Base-by-base conservation (phyloP, 495 filamentous ascomycete species). In the Viridothelium virens region DNA sequence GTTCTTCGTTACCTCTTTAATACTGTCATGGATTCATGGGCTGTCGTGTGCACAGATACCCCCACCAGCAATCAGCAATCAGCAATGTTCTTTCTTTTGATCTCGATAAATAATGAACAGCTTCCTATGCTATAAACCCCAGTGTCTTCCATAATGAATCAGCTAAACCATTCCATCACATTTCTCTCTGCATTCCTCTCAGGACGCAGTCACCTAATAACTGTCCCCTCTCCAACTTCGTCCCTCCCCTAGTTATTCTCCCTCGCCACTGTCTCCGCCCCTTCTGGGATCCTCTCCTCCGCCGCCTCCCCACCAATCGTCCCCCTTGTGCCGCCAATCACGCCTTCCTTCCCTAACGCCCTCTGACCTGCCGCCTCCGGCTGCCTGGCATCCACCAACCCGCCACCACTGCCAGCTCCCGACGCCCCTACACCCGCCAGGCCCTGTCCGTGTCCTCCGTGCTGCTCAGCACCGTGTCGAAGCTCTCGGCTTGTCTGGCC, bases 401-500 rank as follows among this genome's bases (percentile, higher is more conserved):
- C 64, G 10, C 34, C 39, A 12, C 38, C 47, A 18, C 63, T 38
- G 12, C 46, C 65, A 4, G 36, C 59, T 11, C 34, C 38, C 2
- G 37, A 48, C 14, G 80, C 78, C 0, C 83, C 84, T 0, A 84
- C 74, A 1, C 85, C 84, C 50, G 81, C 84, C 3, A 87, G 78
- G 61, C 12, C 75, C 69, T 63, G 85, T 77, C 66, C 81, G 83
- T 79, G 84, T 78, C 1, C 77, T 65, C 4, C 66, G 67, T 44
- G 81, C 74, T 25, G 25, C 63, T 78, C 67, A 1, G 85, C 83
- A 64, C 84, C 82, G 65, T 87, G 81, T 2, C 70, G 76, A 34
- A 85, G 37, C 76, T 94, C 88, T 2, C 69, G 71, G 62, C 75
- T 79, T 11, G 84, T 84, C 79, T 87, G 80, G 1, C 89, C 89